These are phyloP conservation scores for Diddensiella transvaalensis DNA, from an alignment of 805 yeast species.

Conservation along the genomic window DNA sequence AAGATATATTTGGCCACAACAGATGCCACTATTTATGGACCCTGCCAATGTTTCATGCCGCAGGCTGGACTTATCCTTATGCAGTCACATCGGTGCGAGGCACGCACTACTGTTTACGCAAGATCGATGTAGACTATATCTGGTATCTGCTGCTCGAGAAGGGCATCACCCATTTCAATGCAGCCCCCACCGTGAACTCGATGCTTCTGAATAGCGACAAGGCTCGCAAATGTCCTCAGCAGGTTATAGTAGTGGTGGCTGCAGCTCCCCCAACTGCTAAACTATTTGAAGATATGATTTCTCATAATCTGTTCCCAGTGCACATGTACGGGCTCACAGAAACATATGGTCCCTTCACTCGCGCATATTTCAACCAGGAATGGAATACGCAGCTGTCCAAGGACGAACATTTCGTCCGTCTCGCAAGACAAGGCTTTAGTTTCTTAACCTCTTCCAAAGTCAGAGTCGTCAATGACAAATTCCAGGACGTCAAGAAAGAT, in stretches of 20 bases:
- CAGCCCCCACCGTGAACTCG: constrained; percentile 38
- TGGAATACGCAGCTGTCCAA: constrained; percentile 29
- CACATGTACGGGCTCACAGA: constrained; percentile 37
- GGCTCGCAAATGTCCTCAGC: constrained; percentile 28
- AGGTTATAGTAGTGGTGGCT: constrained; percentile 35
- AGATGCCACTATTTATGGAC: constrained; percentile 37
- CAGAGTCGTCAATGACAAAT: constrained; percentile 27
- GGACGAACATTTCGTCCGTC: constrained; percentile 25
- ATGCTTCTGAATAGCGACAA: constrained; percentile 31
- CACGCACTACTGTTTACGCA: constrained; percentile 34
- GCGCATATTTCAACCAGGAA: constrained; percentile 31
- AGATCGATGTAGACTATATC: constrained; percentile 32
- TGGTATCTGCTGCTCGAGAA: constrained; percentile 31
- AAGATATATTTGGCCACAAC: constrained; percentile 24
- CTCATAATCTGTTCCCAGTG: constrained; percentile 32
- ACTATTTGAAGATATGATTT: constrained; percentile 33
- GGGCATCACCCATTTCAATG: constrained; percentile 33
- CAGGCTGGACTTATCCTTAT: constrained; percentile 38
- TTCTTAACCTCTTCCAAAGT: constrained; percentile 29
- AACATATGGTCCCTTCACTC: constrained; percentile 36
- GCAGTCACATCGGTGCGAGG: constrained; percentile 39
- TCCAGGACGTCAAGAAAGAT: constrained; percentile 28
- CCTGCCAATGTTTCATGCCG: constrained; percentile 38
- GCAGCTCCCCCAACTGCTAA: constrained; percentile 38
- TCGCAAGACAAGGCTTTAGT: constrained; percentile 36